Evolutionary conservation across 177 flowering plant species (phyloP).

Genomic region (Tripterygium wilfordii): DNA sequence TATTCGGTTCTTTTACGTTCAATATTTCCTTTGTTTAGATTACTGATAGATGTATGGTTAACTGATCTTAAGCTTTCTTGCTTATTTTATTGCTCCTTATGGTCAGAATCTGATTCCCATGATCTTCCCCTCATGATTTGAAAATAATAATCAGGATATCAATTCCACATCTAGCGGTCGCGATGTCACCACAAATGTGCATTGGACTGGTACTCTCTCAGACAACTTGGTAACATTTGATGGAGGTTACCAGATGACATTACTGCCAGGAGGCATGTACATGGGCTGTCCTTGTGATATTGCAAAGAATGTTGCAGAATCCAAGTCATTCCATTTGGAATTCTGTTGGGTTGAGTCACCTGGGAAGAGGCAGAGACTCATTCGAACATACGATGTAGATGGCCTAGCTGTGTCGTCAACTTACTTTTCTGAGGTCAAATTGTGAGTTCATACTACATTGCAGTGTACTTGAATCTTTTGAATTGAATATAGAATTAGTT

Average conservation of each 20-base stretch:
- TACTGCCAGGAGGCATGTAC: constrained; percentile 90
- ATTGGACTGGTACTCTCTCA: background rate
- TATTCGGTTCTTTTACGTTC: no score
- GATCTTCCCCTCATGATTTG: no score
- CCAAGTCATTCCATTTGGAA: constrained; percentile 81
- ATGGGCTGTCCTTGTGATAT: constrained; percentile 81
- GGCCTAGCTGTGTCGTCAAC: constrained; percentile 51
- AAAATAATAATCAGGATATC: background rate
- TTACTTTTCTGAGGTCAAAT: background rate
- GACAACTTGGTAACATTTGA: background rate
- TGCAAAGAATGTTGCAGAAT: constrained; percentile 58
- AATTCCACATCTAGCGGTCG: background rate
- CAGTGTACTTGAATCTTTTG: no score
- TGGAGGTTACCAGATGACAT: constrained; percentile 59
- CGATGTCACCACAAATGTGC: background rate
- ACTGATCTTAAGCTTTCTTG: no score
- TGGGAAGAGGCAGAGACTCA: constrained; percentile 74
- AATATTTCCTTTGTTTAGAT: no score
- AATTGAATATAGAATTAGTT: no score
- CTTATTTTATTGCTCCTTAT: background rate
- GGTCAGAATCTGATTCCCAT: background rate
- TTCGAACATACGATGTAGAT: no score
- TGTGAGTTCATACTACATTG: no score
- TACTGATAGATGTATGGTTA: no score
- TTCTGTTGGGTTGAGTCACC: constrained; percentile 87